These are phyloP conservation scores for Fusarium pininemorale DNA, from an alignment of 2,329 filamentous ascomycete species.

Conservation along the genomic window DNA sequence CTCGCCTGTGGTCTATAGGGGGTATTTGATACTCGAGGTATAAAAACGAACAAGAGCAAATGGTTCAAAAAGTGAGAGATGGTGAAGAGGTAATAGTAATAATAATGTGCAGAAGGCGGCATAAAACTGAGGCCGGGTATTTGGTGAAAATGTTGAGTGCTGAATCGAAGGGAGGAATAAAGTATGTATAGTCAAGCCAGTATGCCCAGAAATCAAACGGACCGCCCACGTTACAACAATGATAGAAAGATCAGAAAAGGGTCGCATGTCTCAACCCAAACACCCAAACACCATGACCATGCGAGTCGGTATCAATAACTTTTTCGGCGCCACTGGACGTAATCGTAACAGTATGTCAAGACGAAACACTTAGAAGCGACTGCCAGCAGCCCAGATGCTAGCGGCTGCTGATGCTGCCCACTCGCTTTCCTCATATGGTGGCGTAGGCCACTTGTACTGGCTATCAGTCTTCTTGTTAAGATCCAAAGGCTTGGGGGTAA, in stretches of 20 bases:
- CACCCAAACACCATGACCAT: constrained; percentile 45
- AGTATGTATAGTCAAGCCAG: constrained; percentile 41
- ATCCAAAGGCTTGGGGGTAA: constrained; percentile 76
- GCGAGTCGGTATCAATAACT: constrained; percentile 40
- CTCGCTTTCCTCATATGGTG: constrained; percentile 92
- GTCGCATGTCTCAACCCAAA: constrained; percentile 38
- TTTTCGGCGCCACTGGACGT: constrained; percentile 41
- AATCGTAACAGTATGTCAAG: constrained; percentile 29
- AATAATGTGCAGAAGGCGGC: constrained; percentile 37
- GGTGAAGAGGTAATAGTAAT: constrained; percentile 33
- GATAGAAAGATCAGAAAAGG: constrained; percentile 26
- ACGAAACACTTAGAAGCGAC: constrained; percentile 60
- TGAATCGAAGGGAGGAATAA: constrained; percentile 44
- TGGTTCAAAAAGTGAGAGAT: constrained; percentile 26
- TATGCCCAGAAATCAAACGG: constrained; percentile 38
- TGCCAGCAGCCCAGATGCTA: constrained; percentile 80
- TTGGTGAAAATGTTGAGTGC: constrained; percentile 34
- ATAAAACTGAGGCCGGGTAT: constrained; percentile 42
- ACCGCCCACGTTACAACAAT: constrained; percentile 35
- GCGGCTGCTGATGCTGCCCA: constrained; percentile 87
- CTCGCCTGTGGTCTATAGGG: constrained; percentile 50
- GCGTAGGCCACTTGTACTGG: constrained; percentile 87
- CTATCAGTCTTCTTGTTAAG: constrained; percentile 66
- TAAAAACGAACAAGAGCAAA: constrained; percentile 41
- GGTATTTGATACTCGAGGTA: constrained; percentile 50